Conservation (phyloP, 2,329 filamentous ascomycete species). For the Venturia pyrina region DNA sequence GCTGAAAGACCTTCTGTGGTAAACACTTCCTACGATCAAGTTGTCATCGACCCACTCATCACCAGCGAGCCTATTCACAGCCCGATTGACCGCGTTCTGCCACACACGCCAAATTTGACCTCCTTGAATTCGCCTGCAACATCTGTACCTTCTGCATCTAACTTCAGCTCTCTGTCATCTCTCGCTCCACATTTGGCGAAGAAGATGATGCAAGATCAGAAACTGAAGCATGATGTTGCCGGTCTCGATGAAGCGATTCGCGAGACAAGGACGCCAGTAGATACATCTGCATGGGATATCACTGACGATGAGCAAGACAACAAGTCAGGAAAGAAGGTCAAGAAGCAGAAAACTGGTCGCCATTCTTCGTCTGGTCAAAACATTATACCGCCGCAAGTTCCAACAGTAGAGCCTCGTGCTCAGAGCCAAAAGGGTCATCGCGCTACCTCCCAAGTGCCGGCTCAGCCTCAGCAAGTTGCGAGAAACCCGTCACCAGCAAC, state of each 20-base stretch:
- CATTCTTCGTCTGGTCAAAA: conserved; percentile 2
- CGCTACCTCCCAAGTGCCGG: neutral
- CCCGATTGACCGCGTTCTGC: conserved; percentile 4
- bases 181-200: conserved; percentile 33
- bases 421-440: neutral
- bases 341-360: conserved; percentile 10
- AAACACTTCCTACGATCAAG: neutral
- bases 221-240: neutral
- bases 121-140: neutral
- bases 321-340: neutral
- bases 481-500: neutral
- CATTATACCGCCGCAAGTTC: neutral
- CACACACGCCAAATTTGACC: neutral
- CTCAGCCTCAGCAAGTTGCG: neutral
- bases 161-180: conserved; percentile 23
- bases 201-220: conserved; percentile 16
- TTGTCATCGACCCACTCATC: conserved; percentile 17
- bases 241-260: neutral
- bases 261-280: conserved; percentile 21
- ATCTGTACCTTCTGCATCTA: neutral
- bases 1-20: neutral
- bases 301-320: conserved; percentile 7
- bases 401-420: neutral
- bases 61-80: neutral
- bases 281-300: conserved; percentile 15